These are phyloP conservation scores for Skeletonema menzelii DNA, from an alignment of 108 stramenopile genomes.

Conservation along the genomic window DNA sequence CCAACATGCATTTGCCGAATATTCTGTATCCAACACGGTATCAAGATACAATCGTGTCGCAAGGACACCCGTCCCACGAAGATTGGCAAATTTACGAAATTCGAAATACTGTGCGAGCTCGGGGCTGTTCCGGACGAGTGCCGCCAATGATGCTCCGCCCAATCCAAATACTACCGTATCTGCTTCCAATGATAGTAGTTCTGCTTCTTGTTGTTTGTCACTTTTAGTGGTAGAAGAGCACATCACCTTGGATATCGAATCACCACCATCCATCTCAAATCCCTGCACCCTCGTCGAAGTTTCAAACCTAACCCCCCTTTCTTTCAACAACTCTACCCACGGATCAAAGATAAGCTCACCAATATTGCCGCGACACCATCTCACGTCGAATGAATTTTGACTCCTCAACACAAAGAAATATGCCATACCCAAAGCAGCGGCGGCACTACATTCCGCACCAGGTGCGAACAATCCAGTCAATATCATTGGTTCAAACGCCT, in stretches of 20 bases:
- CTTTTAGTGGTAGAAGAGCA: background rate
- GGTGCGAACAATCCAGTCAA: slow-evolving; percentile 83
- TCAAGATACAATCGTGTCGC: slow-evolving; percentile 79
- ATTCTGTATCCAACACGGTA: slow-evolving; percentile 50
- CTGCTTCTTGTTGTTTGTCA: background rate
- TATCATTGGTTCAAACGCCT: slow-evolving; percentile 87
- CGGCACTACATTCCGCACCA: slow-evolving; percentile 77
- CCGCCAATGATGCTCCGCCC: slow-evolving; percentile 71
- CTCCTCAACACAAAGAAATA: slow-evolving; percentile 82
- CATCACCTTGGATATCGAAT: slow-evolving; percentile 18
- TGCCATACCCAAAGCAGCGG: slow-evolving; percentile 85
- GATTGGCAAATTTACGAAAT: slow-evolving; percentile 69
- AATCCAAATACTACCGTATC: slow-evolving; percentile 81
- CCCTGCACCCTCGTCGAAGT: slow-evolving; percentile 53
- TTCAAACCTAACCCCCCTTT: slow-evolving; percentile 48
- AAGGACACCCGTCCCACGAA: slow-evolving; percentile 73
- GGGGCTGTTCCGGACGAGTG: slow-evolving; percentile 59
- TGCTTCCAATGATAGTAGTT: slow-evolving; percentile 36
- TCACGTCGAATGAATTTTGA: slow-evolving; percentile 80
- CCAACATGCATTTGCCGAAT: slow-evolving; percentile 86
- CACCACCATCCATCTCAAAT: slow-evolving; percentile 26
- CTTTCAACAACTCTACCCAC: slow-evolving; percentile 61
- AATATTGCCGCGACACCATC: slow-evolving; percentile 82
- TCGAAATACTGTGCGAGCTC: slow-evolving; percentile 55
- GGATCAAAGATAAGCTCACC: slow-evolving; percentile 78